Base-by-base conservation (phyloP, 2,329 filamentous ascomycete species). In the Hymenoscyphus fraxineus region DNA sequence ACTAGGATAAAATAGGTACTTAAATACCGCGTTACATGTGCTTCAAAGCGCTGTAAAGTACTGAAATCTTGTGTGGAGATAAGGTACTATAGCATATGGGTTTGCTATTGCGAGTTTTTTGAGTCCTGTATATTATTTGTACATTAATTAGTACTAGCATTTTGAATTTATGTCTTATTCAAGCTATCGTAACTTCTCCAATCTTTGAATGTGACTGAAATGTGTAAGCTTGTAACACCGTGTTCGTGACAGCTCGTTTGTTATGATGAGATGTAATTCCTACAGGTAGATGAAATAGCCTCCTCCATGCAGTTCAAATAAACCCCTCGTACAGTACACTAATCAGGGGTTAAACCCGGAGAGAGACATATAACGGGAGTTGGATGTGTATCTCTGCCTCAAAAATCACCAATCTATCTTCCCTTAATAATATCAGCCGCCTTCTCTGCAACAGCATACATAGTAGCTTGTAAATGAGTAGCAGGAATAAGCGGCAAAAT, bases 401-500 rank as follows among this genome's bases (percentile, higher is more conserved):
- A 54, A 15, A 7, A 1, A 19, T 41, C 38, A 59, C n/a, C 35
- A 19, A 35, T 10, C 35, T 35, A 35, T 22, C 60, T 61, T 19
- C 16, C 35, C 39, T 62, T 62, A 16, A 62, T 59, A 12, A 62
- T 51, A 58, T 62, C 55, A 3, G 61, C 61, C 13, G 61, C 61
- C 22, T 62, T 62, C 32, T 62, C 61, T 2, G 54, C 55, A 58
- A 58, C 55, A 2, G 55, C 61, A 62, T 62, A 62, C 61, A 62
- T 59, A 15, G 61, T 62, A 22, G 61, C 61, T 19, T 64, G 59
- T 12, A 66, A 44, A 63, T 67, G 61, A 35, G 65, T 61, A 5
- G 65, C 58, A 4, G 62, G 64, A 54, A 66, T 64, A 41, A 66
- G 51, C 6, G 64, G 64, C 2, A 67, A 58, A 31, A 67, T 63